phyloP scores from a whole-genome alignment of 345 rosid genomes.

The Aquilaria malaccensis region DNA sequence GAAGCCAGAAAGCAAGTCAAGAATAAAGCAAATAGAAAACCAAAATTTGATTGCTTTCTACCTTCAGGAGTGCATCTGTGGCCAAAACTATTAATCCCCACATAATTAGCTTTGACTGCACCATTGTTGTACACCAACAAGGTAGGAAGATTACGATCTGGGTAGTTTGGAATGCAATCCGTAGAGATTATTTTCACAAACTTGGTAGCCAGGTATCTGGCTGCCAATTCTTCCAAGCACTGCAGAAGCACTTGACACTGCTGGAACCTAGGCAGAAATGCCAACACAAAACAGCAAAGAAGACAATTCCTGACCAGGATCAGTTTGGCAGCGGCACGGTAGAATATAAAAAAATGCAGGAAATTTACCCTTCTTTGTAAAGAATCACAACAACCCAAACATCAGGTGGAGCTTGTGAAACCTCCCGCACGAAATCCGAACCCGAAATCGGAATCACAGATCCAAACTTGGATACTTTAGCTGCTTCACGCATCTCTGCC shows the following conservation, averaged over 20 bases:
- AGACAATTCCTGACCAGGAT: background rate
- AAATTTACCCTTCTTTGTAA: constrained; percentile 81
- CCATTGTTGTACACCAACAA: constrained; percentile 78
- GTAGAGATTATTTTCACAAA: constrained; percentile 95
- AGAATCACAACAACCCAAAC: constrained; percentile 93
- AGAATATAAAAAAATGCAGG: background rate
- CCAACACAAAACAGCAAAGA: background rate
- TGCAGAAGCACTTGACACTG: constrained; percentile 72
- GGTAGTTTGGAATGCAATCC: constrained; percentile 93
- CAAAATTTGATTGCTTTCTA: constrained; percentile 7
- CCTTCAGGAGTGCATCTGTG: constrained; percentile 93
- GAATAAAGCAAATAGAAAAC: constrained; percentile 10
- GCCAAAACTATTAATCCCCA: constrained; percentile 77
- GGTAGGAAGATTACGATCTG: constrained; percentile 86
- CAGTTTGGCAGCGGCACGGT: background rate
- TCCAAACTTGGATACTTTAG: constrained; percentile 59
- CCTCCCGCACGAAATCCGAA: constrained; percentile 85
- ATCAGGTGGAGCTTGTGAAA: constrained; percentile 86
- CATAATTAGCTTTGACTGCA: constrained; percentile 85
- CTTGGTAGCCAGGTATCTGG: constrained; percentile 83
- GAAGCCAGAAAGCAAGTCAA: background rate
- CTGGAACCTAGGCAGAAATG: constrained; percentile 33
- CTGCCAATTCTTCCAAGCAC: constrained; percentile 78
- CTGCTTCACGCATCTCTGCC: constrained; percentile 72
- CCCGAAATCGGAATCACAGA: constrained; percentile 84